Conservation (phyloP, 257 asterid species). For the Anisodus tanguticus region DNA sequence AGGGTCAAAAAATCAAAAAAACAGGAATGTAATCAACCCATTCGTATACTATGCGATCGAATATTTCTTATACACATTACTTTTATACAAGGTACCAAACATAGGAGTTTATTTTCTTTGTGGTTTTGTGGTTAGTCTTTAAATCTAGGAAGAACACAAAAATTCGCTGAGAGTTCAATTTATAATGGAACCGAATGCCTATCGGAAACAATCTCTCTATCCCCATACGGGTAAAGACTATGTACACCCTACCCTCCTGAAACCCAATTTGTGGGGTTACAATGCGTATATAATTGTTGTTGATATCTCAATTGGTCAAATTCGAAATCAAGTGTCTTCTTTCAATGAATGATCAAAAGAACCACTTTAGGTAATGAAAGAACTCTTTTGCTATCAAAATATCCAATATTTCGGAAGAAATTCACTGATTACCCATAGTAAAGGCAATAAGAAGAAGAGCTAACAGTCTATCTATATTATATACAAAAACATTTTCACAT, state of each 20-base stretch:
- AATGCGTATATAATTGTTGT: neutral
- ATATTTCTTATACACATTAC: neutral
- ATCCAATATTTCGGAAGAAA: neutral
- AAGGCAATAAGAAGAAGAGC: neutral
- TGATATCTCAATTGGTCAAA: neutral
- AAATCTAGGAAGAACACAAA: neutral
- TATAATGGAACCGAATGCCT: too few species aligned
- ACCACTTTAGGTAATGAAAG: neutral
- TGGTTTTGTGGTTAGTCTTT: neutral
- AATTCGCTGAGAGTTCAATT: neutral
- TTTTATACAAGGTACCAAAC: neutral
- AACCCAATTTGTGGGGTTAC: too few species aligned
- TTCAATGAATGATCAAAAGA: neutral
- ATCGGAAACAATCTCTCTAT: too few species aligned
- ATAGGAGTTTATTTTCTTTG: neutral
- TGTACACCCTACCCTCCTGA: too few species aligned
- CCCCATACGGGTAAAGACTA: too few species aligned
- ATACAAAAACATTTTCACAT: slow-evolving; percentile 18
- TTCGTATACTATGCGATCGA: neutral
- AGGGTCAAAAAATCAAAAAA: neutral
- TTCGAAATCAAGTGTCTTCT: neutral
- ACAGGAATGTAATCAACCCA: neutral
- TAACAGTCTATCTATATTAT: neutral
- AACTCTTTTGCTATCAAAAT: neutral
- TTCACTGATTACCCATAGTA: neutral